A percentile compares a stretch with the other conserved stretches of the same genome.
Conservation (phyloP, 495 filamentous ascomycete genomes). For the Sphaerosporella brunnea region DNA sequence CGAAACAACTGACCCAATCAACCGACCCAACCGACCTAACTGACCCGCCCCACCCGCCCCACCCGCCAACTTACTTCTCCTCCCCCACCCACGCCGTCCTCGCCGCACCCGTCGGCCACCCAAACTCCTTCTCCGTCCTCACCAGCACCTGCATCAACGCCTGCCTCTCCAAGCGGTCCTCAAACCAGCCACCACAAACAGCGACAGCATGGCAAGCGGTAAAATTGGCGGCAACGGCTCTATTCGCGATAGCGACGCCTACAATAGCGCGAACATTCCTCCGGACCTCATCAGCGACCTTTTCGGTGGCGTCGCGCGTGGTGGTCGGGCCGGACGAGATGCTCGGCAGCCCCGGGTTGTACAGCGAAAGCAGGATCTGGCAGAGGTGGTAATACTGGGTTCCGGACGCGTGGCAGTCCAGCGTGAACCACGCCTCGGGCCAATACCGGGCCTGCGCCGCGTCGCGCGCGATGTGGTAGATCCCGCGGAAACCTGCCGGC, state of each 20-base stretch:
- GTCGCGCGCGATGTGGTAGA: background rate
- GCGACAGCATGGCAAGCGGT: background rate
- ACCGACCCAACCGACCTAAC: background rate
- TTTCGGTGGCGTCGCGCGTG: background rate
- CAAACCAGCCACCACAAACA: background rate
- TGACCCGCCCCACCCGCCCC: background rate
- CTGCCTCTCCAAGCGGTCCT: background rate
- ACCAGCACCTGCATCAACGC: background rate
- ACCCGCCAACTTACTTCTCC: background rate
- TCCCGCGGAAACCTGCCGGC: background rate
- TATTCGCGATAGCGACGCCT: background rate
- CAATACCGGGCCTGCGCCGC: background rate
- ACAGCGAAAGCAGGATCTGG: background rate
- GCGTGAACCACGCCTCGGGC: background rate
- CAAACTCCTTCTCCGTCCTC: background rate
- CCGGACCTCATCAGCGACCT: background rate
- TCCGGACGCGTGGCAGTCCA: background rate
- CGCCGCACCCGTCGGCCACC: background rate
- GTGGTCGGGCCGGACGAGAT: background rate
- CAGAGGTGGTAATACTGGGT: constrained; percentile 2
- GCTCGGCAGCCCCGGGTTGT: background rate
- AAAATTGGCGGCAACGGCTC: background rate
- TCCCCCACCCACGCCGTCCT: background rate
- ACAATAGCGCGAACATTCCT: background rate
- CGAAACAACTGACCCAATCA: too few relatives aligned